Evolutionary conservation across 2,329 filamentous ascomycete genomes (phyloP).

Genomic region (Ceratocystis smalleyi): DNA sequence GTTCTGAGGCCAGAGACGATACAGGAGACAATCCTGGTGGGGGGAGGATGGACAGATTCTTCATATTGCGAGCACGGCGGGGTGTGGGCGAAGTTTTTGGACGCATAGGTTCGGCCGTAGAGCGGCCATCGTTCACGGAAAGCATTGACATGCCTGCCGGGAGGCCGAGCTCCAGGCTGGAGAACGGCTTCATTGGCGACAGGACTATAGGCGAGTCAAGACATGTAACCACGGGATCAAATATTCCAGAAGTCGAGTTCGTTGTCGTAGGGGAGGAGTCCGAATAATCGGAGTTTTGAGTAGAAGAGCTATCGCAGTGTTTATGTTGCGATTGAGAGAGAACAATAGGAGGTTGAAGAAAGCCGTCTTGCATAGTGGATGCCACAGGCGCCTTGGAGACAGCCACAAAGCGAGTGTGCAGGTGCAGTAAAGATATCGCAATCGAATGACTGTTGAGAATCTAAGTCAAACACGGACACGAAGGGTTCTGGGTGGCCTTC

Average conservation of each 20-base stretch:
- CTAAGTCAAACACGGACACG: too few species aligned
- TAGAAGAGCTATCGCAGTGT: constrained; percentile 29
- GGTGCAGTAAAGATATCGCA: too few species aligned
- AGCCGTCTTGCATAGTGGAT: neutral
- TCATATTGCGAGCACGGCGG: constrained; percentile 64
- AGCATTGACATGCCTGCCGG: constrained; percentile 24
- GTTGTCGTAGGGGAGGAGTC: constrained; percentile 93
- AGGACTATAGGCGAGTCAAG: constrained; percentile 75
- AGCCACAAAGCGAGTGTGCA: neutral
- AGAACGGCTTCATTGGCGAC: constrained; percentile 53
- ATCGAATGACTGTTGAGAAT: too few species aligned
- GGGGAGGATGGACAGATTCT: constrained; percentile 65
- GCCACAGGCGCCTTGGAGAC: neutral
- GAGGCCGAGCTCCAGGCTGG: constrained; percentile 39
- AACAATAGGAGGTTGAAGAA: neutral
- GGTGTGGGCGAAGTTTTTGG: constrained; percentile 55
- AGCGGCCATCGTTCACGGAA: constrained; percentile 28
- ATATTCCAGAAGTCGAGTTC: constrained; percentile 75
- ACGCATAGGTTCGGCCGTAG: constrained; percentile 28
- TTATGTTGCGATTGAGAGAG: neutral
- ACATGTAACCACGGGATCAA: constrained; percentile 82
- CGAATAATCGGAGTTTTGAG: constrained; percentile 70
- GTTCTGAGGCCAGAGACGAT: constrained; percentile 43
- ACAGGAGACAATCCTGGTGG: constrained; percentile 33
- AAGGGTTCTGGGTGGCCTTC: too few species aligned